A percentile compares a stretch with the other conserved stretches of the same genome.
Conservation (phyloP, 176 grass and related monocot species). For the Oryza nivara region DNA sequence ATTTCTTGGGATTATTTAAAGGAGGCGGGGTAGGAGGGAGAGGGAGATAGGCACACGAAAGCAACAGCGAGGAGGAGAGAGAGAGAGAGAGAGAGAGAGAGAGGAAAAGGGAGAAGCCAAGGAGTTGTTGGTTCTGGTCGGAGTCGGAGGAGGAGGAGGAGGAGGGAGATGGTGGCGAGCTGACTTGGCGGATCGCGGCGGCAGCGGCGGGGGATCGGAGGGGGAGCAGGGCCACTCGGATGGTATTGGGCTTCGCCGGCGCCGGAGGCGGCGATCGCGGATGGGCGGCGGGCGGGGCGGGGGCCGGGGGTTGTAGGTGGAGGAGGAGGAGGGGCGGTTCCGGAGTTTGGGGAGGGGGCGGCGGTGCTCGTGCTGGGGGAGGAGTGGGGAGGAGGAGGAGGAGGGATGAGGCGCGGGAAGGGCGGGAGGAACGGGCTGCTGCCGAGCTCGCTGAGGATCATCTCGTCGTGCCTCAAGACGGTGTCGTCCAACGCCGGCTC, state of each 20-base stretch:
- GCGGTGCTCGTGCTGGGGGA: conserved; percentile 37
- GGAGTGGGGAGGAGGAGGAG: conserved; percentile 12
- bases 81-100: conserved; percentile 14
- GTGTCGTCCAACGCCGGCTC: conserved; percentile 95
- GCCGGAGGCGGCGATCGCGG: conserved; percentile 73
- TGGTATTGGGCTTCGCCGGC: conserved; percentile 79
- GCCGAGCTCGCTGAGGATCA: conserved; percentile 94
- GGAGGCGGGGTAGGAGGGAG: conserved; percentile 39
- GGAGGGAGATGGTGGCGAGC: conserved; percentile 28
- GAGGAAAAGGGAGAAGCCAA: conserved; percentile 51
- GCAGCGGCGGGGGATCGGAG: conserved; percentile 33
- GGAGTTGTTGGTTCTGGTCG: conserved; percentile 62
- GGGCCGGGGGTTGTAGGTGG: conserved; percentile 38
- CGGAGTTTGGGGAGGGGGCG: conserved; percentile 9
- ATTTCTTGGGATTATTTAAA: conserved; percentile 80
- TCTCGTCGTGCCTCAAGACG: conserved; percentile 98
- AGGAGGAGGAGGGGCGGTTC: neutral
- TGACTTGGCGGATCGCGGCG: conserved; percentile 50
- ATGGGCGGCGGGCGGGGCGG: conserved; percentile 58
- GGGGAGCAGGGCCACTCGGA: conserved; percentile 59
- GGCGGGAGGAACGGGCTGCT: conserved; percentile 86
- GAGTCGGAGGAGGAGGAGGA: conserved; percentile 14
- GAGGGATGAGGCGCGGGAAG: conserved; percentile 63
- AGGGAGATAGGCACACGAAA: conserved; percentile 88
- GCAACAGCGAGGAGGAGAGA: conserved; percentile 71